phyloP scores from a whole-genome alignment of 306 rosid species.

The Ormosia semicastrata region DNA sequence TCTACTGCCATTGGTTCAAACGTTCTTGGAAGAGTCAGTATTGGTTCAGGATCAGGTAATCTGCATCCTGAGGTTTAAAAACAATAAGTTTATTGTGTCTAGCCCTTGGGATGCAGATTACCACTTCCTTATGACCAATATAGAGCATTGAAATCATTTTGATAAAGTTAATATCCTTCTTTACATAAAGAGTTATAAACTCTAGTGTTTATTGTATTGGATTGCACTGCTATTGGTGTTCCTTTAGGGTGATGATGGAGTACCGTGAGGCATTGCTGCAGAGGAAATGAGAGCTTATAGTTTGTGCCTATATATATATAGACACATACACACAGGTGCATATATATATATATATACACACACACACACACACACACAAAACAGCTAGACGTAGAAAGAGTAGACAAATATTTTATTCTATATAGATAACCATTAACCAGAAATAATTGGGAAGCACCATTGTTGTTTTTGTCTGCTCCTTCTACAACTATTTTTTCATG shows the following conservation, averaged over 20 bases:
- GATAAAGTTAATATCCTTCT: background rate
- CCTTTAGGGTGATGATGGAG: background rate
- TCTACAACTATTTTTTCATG: background rate
- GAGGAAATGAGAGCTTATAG: background rate
- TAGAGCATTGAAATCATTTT: background rate
- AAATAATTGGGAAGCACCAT: background rate
- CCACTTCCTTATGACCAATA: slow-evolving; percentile 33
- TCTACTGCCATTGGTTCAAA: slow-evolving; percentile 9
- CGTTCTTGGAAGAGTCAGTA: slow-evolving; percentile 9
- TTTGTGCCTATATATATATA: background rate
- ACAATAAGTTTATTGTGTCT: slow-evolving; percentile 17
- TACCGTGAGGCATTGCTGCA: background rate
- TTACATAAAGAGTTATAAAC: background rate
- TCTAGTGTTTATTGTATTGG: background rate
- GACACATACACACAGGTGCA: background rate
- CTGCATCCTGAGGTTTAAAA: slow-evolving; percentile 72
- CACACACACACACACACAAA: no score
- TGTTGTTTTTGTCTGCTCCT: background rate
- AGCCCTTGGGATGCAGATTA: slow-evolving; percentile 44
- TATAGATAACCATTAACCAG: background rate
- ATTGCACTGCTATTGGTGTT: background rate
- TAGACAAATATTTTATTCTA: background rate
- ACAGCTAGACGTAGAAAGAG: background rate
- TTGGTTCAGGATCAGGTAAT: slow-evolving; percentile 48
- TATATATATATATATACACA: no score